Conservation (phyloP, 1,139 yeast species). For the Kodamaea sp. region DNA sequence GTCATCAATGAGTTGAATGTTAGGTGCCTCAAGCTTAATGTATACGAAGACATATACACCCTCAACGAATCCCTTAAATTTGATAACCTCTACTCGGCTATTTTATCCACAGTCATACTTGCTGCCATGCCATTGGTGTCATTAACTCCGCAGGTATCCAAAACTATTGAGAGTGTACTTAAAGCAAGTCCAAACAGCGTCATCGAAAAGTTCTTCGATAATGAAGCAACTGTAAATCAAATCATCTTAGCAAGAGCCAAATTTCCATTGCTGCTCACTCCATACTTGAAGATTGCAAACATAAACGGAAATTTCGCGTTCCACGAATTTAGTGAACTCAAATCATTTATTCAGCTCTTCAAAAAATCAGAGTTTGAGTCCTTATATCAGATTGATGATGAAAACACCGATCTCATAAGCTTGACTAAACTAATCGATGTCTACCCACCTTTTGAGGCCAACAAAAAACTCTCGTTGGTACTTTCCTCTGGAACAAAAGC, state of each 20-base stretch:
- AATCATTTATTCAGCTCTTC: slow-evolving; percentile 57
- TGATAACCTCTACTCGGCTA: slow-evolving; percentile 57
- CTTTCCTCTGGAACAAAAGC: slow-evolving; percentile 65
- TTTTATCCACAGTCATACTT: slow-evolving; percentile 59
- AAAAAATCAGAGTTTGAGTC: slow-evolving; percentile 36
- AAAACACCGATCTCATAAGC: slow-evolving; percentile 52
- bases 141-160: slow-evolving; percentile 55
- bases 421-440: slow-evolving; percentile 43
- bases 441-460: slow-evolving; percentile 51
- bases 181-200: slow-evolving; percentile 56
- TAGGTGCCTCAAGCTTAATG: slow-evolving; percentile 46
- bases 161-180: slow-evolving; percentile 52
- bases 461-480: slow-evolving; percentile 45
- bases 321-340: slow-evolving; percentile 58
- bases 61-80: slow-evolving; percentile 48
- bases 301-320: slow-evolving; percentile 69
- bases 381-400: slow-evolving; percentile 50
- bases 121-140: slow-evolving; percentile 61
- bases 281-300: slow-evolving; percentile 62
- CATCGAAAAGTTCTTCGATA: slow-evolving; percentile 58
- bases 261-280: slow-evolving; percentile 67
- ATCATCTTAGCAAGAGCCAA: slow-evolving; percentile 67
- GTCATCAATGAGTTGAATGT: slow-evolving; percentile 38
- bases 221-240: slow-evolving; percentile 55
- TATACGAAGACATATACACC: slow-evolving; percentile 45